Base-by-base conservation (phyloP, 1,284 basidiomycete species). In the Sporisorium sorghi region DNA sequence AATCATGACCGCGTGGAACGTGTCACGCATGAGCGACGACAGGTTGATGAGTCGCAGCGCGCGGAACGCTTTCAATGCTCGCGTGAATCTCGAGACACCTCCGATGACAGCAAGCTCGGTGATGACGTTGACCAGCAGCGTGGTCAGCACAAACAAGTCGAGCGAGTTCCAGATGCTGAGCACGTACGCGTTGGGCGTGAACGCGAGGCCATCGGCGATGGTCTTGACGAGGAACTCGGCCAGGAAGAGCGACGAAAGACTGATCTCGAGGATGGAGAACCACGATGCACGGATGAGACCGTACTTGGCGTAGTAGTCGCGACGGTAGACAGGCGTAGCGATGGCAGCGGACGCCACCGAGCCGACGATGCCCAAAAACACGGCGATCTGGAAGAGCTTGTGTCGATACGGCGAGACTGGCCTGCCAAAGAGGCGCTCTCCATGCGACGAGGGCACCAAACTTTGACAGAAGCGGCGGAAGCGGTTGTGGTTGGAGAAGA, bases 121-220 rank as follows among this genome's bases (percentile, higher is more conserved):
- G 2, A 89, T 87, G 56, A 93, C 89, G 82, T 97, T 97, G 85
- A 93, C 87, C 19, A 97, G 84, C 30, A 97, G 86, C 3, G 93
- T 93, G 39, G 87, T 83, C 85, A 98, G 89, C 81, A 98, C 92
- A 79, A 94, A 86, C 73, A 97, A 90, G 85, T 99, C 96, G 60
- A 98, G 87, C 67, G 91, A 85, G 83, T 98, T 98, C 94, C 95
- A 98, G 12, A 94, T 90, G 68, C 91, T 93, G 17, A 91, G 89
- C 30, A 97, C 85, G 82, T 98, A 98, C 0, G 94, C 94, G 79
- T 97, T 98, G 0, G 96, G 96, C 0, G 94, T 91, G 85, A 97
- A 95, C 0, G 78, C 77, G 32, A 85, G 91, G 0, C 96, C 96
- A 79, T 99, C 96, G 0, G 96, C 96, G 49, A 94, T 87, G 79